phyloP scores from a whole-genome alignment of 208 protist species.

The Leishmania turanica region DNA sequence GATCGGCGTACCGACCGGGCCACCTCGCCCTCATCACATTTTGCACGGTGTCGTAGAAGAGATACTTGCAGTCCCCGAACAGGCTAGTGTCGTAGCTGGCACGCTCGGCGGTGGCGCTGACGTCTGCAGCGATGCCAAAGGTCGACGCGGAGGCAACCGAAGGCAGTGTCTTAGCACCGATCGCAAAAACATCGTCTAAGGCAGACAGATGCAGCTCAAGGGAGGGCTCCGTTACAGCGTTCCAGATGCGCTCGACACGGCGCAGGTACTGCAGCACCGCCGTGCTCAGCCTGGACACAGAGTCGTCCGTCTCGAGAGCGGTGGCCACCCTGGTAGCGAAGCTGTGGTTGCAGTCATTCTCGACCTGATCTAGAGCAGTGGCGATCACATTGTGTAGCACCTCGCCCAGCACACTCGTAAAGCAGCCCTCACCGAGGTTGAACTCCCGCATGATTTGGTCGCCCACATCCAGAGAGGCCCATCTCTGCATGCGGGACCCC shows the following conservation, averaged over 20 bases:
- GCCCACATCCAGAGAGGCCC: conserved; percentile 28
- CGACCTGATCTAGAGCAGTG: conserved; percentile 6
- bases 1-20: conserved; percentile 11
- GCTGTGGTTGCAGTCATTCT: not conserved
- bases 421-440: conserved; percentile 18
- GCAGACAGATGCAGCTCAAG: conserved; percentile 16
- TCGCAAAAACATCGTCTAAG: conserved; percentile 6
- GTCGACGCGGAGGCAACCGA: not conserved
- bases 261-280: conserved; percentile 21
- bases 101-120: not conserved
- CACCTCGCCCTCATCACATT: conserved; percentile 12
- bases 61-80: conserved; percentile 10
- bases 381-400: conserved; percentile 21
- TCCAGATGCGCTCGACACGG: conserved; percentile 22
- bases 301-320: conserved; percentile 7
- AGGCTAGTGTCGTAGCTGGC: conserved; percentile 16
- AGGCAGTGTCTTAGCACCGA: conserved; percentile 9
- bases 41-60: conserved; percentile 27
- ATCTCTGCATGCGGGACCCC: conserved; percentile 19
- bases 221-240: conserved; percentile 18
- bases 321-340: not conserved
- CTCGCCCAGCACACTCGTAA: conserved; percentile 16
- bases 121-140: not conserved
- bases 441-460: conserved; percentile 22
- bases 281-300: not conserved